phyloP scores from a whole-genome alignment of 1,139 yeast genomes.

The Debaryomyces singareniensis region DNA sequence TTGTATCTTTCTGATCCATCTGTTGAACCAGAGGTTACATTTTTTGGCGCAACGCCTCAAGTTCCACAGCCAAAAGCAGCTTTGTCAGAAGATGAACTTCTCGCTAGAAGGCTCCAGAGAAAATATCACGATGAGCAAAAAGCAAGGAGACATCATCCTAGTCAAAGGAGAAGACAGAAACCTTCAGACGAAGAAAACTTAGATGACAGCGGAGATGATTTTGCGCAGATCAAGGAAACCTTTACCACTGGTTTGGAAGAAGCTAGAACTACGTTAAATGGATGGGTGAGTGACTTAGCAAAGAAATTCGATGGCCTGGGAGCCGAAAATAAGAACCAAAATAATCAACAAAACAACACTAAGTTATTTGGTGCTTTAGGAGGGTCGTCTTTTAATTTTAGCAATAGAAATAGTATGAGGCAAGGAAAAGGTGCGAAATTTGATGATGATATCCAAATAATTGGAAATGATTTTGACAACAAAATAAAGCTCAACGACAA shows the following conservation, averaged over 20 bases:
- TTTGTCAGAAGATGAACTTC: conserved; percentile 61
- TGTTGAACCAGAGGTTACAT: conserved; percentile 46
- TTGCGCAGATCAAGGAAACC: conserved; percentile 65
- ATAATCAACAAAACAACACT: conserved; percentile 13
- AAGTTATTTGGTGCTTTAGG: conserved; percentile 45
- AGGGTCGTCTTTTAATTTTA: conserved; percentile 35
- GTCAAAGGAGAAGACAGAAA: conserved; percentile 8
- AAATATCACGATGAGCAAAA: conserved; percentile 51
- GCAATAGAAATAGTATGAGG: conserved; percentile 19
- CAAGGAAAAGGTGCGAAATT: conserved; percentile 22
- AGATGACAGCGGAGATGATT: conserved; percentile 56
- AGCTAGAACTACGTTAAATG: conserved; percentile 70
- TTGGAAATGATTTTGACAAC: conserved; percentile 49
- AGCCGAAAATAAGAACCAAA: conserved; percentile 5
- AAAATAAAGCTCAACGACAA: conserved; percentile 48
- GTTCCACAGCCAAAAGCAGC: conserved; percentile 13
- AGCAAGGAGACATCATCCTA: conserved; percentile 15
- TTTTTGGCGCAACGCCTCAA: not conserved
- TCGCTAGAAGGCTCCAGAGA: conserved; percentile 77
- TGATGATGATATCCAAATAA: conserved; percentile 51
- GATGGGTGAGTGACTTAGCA: conserved; percentile 75
- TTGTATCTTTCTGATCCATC: conserved; percentile 75
- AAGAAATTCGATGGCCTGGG: conserved; percentile 36
- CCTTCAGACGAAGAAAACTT: conserved; percentile 19
- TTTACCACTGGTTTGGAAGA: conserved; percentile 77